Percentiles rank a stretch among this genome's conserved stretches.
These are phyloP conservation scores for Thuidium tamariscinum DNA, from an alignment of 225 moss, liverwort and hornwort species.

Conservation along the genomic window DNA sequence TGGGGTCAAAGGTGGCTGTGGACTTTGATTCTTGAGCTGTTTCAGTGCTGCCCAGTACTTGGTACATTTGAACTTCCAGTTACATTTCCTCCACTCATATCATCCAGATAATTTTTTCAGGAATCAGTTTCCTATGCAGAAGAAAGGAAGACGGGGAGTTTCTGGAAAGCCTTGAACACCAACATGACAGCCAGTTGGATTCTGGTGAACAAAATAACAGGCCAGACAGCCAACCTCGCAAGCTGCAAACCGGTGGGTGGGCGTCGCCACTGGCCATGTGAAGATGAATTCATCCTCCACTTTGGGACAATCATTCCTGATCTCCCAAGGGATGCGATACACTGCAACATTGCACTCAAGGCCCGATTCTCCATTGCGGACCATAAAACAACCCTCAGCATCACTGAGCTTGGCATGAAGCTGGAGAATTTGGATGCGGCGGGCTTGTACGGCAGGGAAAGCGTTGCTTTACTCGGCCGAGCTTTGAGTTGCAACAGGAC, in stretches of 20 bases:
- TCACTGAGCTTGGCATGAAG: slow-evolving; percentile 67
- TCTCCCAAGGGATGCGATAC: background rate
- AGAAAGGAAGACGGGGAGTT: slow-evolving; percentile 39
- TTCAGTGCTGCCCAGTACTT: too few relatives aligned
- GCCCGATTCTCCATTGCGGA: background rate
- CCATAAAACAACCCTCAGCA: background rate
- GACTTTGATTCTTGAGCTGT: too few relatives aligned
- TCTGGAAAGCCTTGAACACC: slow-evolving; percentile 57
- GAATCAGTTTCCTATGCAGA: background rate
- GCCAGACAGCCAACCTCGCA: slow-evolving; percentile 58
- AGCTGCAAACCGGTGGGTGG: slow-evolving; percentile 61
- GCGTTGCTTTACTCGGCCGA: slow-evolving; percentile 19
- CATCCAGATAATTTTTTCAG: background rate
- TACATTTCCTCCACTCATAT: background rate
- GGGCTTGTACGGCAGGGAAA: slow-evolving; percentile 43
- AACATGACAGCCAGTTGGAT: slow-evolving; percentile 72
- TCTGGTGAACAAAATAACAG: slow-evolving; percentile 45
- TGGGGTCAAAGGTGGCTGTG: too few relatives aligned
- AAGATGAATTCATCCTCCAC: slow-evolving; percentile 54
- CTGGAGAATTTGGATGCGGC: slow-evolving; percentile 50
- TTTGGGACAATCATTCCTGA: slow-evolving; percentile 56
- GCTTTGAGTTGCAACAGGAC: slow-evolving; percentile 33
- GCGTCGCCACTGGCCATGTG: slow-evolving; percentile 58
- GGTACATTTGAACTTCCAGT: background rate
- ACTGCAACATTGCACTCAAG: slow-evolving; percentile 54